These are phyloP conservation scores for Coniferiporia sulphurascens DNA, from an alignment of 1,284 basidiomycete genomes.

Conservation along the genomic window DNA sequence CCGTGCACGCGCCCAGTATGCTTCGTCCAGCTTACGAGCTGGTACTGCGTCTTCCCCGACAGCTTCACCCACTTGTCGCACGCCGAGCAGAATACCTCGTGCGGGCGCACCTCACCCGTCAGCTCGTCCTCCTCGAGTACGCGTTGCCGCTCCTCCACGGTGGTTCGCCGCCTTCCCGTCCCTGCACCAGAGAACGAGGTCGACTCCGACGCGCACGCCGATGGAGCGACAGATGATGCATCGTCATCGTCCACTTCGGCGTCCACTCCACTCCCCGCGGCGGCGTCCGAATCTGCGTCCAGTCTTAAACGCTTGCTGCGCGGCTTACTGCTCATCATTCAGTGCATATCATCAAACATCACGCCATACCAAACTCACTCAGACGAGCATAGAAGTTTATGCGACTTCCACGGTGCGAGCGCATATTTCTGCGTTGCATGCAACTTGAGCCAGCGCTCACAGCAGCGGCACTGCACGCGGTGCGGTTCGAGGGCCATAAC, in stretches of 20 bases:
- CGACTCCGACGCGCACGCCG: conserved; percentile 9
- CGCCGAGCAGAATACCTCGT: conserved; percentile 11
- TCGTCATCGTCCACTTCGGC: conserved; percentile 11
- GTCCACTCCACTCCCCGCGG: not conserved
- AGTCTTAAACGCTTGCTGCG: not conserved
- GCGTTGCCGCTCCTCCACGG: conserved; percentile 5
- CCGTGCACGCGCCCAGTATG: conserved; percentile 15
- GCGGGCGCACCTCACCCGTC: conserved; percentile 15
- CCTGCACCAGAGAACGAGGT: not conserved
- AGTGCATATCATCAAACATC: not conserved
- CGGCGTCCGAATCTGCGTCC: not conserved
- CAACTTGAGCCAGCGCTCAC: conserved; percentile 18
- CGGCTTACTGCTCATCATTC: conserved; percentile 1
- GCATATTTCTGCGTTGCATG: conserved; percentile 13
- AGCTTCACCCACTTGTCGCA: conserved; percentile 18
- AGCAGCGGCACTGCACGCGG: conserved; percentile 13
- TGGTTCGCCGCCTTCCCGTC: not conserved
- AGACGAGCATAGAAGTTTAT: conserved; percentile 11
- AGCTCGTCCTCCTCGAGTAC: conserved; percentile 13
- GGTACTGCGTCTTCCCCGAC: conserved; percentile 1
- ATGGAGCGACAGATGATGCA: conserved; percentile 15
- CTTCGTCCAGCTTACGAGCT: conserved; percentile 10
- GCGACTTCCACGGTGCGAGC: conserved; percentile 14
- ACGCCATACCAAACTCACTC: not conserved
- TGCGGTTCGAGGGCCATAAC: conserved; percentile 19